These are phyloP conservation scores for Fragaria vesca DNA, from an alignment of 306 rosid genomes.

Conservation along the genomic window DNA sequence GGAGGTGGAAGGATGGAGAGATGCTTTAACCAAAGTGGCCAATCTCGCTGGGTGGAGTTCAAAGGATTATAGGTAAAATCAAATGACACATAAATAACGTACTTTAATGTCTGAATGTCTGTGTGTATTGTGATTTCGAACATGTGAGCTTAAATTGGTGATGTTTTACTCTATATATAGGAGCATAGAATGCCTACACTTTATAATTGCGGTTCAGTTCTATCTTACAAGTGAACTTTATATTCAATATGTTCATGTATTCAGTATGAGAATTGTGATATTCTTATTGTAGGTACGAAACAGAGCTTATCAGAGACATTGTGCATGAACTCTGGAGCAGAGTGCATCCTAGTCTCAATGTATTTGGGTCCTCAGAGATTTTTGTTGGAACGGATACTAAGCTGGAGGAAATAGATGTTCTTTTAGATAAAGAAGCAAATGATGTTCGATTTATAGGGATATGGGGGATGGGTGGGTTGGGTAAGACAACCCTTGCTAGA, in stretches of 20 bases:
- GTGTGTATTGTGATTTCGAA: not conserved
- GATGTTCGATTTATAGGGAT: conserved; percentile 5
- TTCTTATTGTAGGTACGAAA: not conserved
- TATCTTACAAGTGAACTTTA: no score
- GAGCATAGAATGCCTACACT: no score
- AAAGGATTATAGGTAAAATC: not conserved
- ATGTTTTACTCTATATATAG: not conserved
- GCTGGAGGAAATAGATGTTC: not conserved
- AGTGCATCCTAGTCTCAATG: not conserved
- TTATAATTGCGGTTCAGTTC: not conserved
- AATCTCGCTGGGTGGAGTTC: conserved; percentile 8
- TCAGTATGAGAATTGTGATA: not conserved
- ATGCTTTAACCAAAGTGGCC: conserved; percentile 9
- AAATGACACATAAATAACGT: not conserved
- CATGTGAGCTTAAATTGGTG: no score
- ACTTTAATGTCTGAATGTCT: not conserved
- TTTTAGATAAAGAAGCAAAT: not conserved
- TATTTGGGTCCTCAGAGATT: not conserved
- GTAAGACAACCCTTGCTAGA: not conserved
- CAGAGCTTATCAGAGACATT: not conserved
- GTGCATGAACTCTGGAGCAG: not conserved
- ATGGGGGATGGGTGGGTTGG: not conserved
- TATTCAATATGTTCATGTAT: not conserved
- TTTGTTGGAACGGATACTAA: not conserved
- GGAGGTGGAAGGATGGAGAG: conserved; percentile 14